Conservation (phyloP, 1,284 basidiomycete species). For the Waitea zeae region DNA sequence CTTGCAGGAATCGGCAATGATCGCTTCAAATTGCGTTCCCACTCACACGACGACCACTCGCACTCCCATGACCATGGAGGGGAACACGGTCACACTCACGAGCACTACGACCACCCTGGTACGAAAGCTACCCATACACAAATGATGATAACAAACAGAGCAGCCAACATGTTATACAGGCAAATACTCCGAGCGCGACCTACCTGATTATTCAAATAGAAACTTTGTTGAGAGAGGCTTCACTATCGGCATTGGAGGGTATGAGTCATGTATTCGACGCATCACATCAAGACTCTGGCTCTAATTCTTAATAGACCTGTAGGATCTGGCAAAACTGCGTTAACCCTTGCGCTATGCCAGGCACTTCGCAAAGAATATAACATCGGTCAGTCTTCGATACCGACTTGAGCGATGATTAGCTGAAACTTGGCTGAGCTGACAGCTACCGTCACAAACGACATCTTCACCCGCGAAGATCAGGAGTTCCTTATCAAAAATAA, state of each 20-base stretch:
- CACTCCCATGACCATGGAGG: constrained; percentile 32
- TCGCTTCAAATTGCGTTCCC: constrained; percentile 14
- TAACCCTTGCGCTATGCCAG: constrained; percentile 86
- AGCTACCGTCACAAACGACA: constrained; percentile 94
- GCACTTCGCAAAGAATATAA: constrained; percentile 74
- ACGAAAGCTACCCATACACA: constrained; percentile 9
- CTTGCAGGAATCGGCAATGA: constrained; percentile 19
- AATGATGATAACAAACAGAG: constrained; percentile 1
- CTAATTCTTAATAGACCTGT: constrained; percentile 52
- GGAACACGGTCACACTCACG: constrained; percentile 85
- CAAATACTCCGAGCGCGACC: constrained; percentile 82
- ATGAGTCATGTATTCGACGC: constrained; percentile 11
- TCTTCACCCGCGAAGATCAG: constrained; percentile 94
- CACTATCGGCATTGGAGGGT: constrained; percentile 96
- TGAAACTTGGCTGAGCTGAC: constrained; percentile 1
- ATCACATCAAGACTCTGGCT: constrained; percentile 3
- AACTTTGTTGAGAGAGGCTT: constrained; percentile 92
- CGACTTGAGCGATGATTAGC: constrained; percentile 1
- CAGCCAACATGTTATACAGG: constrained; percentile 27
- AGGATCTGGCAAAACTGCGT: constrained; percentile 93
- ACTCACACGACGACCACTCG: constrained; percentile 19
- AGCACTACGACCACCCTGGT: constrained; percentile 80
- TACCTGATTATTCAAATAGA: constrained; percentile 74
- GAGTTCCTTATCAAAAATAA: constrained; percentile 92
- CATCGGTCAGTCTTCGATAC: constrained; percentile 41